A percentile compares a stretch with the other conserved stretches of the same genome.
Conservation (phyloP, 23 red algal genomes). For the Agarophyton chilense region DNA sequence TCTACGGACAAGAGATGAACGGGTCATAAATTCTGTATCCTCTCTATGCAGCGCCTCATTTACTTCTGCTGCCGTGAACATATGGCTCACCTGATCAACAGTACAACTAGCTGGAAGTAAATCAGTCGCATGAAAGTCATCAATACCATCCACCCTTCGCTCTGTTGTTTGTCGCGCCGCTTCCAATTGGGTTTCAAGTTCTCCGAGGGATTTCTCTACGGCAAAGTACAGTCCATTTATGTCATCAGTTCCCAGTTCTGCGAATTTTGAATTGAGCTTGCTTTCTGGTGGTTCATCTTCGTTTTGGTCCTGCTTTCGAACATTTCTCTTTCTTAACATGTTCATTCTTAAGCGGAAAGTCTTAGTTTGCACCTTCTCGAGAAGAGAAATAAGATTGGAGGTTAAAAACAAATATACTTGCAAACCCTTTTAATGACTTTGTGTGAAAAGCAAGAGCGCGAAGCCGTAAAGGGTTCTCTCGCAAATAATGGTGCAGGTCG, state of each 20-base stretch:
- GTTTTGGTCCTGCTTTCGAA: not conserved
- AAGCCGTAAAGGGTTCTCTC: no score
- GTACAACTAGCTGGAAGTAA: not conserved
- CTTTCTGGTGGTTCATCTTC: not conserved
- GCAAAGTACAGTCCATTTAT: conserved; percentile 10
- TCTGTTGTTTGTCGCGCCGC: not conserved
- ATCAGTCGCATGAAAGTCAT: conserved; percentile 2
- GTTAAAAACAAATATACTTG: no score
- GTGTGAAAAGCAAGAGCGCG: no score
- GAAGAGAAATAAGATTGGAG: not conserved
- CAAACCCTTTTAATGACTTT: no score
- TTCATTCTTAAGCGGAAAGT: not conserved
- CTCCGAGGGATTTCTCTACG: not conserved
- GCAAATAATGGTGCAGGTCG: no score
- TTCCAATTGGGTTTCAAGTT: conserved; percentile 10
- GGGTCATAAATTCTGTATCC: not conserved
- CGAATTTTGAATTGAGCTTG: not conserved
- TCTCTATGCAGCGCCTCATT: conserved; percentile 29
- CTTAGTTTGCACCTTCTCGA: not conserved
- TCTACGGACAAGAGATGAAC: not conserved
- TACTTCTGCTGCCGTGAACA: conserved; percentile 56
- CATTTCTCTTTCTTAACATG: not conserved
- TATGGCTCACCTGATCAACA: conserved; percentile 22
- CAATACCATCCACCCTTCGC: not conserved
- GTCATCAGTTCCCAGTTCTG: not conserved